These are phyloP conservation scores for Colletotrichum kahawae DNA, from an alignment of 2,329 filamentous ascomycete genomes.

Conservation along the genomic window DNA sequence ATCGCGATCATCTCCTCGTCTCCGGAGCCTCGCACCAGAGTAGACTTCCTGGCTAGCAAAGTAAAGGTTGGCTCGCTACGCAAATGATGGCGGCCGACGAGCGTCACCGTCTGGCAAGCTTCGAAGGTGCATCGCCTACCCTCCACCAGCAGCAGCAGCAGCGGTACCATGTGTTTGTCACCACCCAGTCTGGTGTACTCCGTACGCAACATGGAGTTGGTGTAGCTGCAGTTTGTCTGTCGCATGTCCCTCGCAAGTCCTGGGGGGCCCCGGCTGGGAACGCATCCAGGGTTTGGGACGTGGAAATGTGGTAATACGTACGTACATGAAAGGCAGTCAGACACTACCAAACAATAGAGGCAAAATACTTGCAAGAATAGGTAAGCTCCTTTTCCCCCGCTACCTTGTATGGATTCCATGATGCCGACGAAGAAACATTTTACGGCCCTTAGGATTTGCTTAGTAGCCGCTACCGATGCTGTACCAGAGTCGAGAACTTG, in stretches of 20 bases:
- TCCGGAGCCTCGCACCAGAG: neutral
- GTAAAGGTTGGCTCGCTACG: neutral
- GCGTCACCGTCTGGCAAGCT: neutral
- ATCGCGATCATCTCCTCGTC: neutral
- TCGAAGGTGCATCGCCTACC: neutral
- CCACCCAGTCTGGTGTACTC: neutral
- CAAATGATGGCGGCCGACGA: neutral
- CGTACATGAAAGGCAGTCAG: neutral
- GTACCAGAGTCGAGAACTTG: neutral
- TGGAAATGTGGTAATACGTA: neutral
- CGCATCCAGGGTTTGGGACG: neutral
- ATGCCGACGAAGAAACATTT: neutral
- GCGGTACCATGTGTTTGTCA: neutral
- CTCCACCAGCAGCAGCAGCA: neutral
- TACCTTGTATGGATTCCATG: neutral
- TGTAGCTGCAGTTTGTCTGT: slow-evolving; percentile 7
- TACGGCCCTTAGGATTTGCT: neutral
- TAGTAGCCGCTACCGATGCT: neutral
- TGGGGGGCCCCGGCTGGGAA: neutral
- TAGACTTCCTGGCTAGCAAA: neutral
- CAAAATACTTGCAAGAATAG: neutral
- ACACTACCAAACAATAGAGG: neutral
- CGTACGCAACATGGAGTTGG: neutral
- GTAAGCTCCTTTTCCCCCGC: neutral
- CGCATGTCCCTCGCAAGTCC: neutral